phyloP scores from a whole-genome alignment of 805 yeast genomes.

The Ascoidea rubescens region DNA sequence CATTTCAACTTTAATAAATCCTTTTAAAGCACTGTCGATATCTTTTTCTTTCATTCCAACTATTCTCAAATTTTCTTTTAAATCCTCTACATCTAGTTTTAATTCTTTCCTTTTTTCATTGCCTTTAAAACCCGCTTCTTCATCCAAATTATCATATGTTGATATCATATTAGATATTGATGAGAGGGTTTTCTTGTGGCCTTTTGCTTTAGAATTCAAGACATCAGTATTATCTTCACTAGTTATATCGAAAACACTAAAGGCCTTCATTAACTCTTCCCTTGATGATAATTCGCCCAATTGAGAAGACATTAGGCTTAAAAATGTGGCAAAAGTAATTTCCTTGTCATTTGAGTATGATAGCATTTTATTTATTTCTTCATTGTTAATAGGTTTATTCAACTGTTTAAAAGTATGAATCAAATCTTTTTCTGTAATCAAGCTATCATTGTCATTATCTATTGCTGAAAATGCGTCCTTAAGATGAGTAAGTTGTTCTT shows the following conservation, averaged over 20 bases:
- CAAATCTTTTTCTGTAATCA: conserved; percentile 41
- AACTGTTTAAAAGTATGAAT: conserved; percentile 35
- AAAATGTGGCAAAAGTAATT: conserved; percentile 50
- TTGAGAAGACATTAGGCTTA: conserved; percentile 45
- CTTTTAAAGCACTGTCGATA: conserved; percentile 35
- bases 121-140: background rate
- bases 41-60: conserved; percentile 26
- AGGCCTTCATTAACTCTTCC: conserved; percentile 42
- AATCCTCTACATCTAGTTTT: conserved; percentile 31
- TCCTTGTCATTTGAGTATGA: conserved; percentile 3
- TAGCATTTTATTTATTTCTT: conserved; percentile 37
- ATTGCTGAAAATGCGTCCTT: conserved; percentile 67
- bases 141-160: background rate
- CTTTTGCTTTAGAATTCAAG: too few species aligned
- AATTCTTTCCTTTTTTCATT: conserved; percentile 20
- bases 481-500: conserved; percentile 49
- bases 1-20: conserved; percentile 40
- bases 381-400: conserved; percentile 30
- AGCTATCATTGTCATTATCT: conserved; percentile 72
- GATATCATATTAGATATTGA: background rate
- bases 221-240: too few species aligned
- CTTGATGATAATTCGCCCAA: conserved; percentile 36
- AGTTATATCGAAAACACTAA: conserved; percentile 33
- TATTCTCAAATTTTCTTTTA: conserved; percentile 35
- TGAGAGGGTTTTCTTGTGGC: background rate